These are phyloP conservation scores for Lasiodiplodia sp. DNA, from an alignment of 2,329 filamentous ascomycete species.

Conservation along the genomic window DNA sequence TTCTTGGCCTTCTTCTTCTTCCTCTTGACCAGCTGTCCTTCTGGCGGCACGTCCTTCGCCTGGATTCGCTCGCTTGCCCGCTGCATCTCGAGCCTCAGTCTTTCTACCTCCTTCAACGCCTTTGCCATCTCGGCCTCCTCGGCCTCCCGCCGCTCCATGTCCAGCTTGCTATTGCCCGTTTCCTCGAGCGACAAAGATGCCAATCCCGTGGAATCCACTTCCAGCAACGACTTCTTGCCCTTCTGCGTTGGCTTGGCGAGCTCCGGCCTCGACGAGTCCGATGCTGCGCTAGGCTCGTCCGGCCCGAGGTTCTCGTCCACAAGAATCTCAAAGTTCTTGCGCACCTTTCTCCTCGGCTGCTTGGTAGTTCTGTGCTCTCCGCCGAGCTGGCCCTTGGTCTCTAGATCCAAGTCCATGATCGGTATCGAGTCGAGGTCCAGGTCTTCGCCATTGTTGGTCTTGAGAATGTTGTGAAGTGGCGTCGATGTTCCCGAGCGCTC, in stretches of 20 bases:
- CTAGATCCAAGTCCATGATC: slow-evolving; percentile 89
- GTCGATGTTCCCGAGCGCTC: slow-evolving; percentile 69
- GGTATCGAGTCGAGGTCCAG: slow-evolving; percentile 95
- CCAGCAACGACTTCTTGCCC: slow-evolving; percentile 72
- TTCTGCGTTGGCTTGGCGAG: slow-evolving; percentile 41
- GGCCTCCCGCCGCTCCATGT: slow-evolving; percentile 71
- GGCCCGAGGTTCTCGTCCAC: slow-evolving; percentile 57
- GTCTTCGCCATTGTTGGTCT: slow-evolving; percentile 72
- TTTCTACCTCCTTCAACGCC: slow-evolving; percentile 88
- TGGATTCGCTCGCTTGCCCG: slow-evolving; percentile 77
- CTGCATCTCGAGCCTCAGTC: slow-evolving; percentile 87
- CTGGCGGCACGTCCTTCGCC: slow-evolving; percentile 70
- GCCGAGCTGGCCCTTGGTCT: slow-evolving; percentile 41
- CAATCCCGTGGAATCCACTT: slow-evolving; percentile 87
- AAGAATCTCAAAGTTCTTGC: slow-evolving; percentile 54
- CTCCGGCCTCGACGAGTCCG: slow-evolving; percentile 40
- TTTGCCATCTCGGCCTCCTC: slow-evolving; percentile 89
- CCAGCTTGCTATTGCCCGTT: slow-evolving; percentile 50
- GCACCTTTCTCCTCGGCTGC: slow-evolving; percentile 40
- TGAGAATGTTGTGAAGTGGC: slow-evolving; percentile 77
- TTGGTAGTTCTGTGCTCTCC: slow-evolving; percentile 8
- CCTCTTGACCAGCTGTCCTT: slow-evolving; percentile 68
- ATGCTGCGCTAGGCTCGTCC: slow-evolving; percentile 36
- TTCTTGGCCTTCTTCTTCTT: slow-evolving; percentile 67
- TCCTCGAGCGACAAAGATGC: slow-evolving; percentile 74